Conservation (phyloP, 2,329 filamentous ascomycete species). For the Celoporthe dispersa region DNA sequence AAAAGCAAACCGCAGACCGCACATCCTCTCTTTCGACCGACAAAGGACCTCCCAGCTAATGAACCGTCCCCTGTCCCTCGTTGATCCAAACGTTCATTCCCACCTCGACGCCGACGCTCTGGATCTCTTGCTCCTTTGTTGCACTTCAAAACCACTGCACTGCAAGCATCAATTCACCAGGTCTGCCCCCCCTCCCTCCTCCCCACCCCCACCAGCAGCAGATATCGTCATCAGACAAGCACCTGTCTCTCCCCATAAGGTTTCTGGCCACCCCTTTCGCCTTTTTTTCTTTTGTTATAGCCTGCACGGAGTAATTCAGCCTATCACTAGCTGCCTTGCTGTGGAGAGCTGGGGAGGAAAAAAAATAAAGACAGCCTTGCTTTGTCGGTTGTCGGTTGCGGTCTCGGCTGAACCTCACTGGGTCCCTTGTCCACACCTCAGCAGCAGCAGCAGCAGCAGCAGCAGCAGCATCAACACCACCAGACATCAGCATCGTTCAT, state of each 20-base stretch:
- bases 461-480: slow-evolving; percentile 11
- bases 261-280: neutral
- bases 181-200: neutral
- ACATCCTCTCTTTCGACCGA: neutral
- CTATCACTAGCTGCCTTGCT: neutral
- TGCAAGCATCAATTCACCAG: slow-evolving; percentile 1
- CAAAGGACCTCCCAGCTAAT: neutral
- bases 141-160: neutral
- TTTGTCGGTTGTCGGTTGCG: slow-evolving; percentile 5
- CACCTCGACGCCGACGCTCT: neutral
- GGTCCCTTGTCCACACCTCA: neutral
- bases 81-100: neutral
- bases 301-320: neutral
- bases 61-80: neutral
- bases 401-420: slow-evolving; percentile 16
- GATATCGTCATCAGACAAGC: neutral
- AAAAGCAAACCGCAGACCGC: neutral
- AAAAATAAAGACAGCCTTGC: slow-evolving; percentile 2
- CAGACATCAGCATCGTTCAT: neutral
- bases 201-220: neutral
- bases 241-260: neutral
- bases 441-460: slow-evolving; percentile 11
- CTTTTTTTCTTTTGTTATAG: no score
- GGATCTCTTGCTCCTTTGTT: neutral
- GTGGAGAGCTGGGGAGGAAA: neutral